Percentiles rank a stretch among this genome's conserved stretches.
phyloP scores from a whole-genome alignment of 805 yeast species.

The Starmerella khaoyaiensis region DNA sequence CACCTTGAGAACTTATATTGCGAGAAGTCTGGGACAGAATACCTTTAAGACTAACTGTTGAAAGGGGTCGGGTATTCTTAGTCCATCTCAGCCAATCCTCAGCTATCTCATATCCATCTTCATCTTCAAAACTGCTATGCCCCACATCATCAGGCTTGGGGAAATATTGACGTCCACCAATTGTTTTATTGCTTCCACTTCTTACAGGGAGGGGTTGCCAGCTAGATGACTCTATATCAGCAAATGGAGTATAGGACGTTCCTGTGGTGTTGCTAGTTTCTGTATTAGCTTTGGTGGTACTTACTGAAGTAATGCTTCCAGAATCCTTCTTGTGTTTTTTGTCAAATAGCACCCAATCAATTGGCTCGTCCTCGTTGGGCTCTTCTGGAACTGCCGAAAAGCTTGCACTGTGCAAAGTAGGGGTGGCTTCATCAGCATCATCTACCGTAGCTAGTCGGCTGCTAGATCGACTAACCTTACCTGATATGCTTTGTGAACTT shows the following conservation, averaged over 20 bases:
- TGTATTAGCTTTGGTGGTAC: not conserved
- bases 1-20: too few relatives aligned
- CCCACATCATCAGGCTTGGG: not conserved
- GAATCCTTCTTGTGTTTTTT: not conserved
- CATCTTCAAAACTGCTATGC: conserved; percentile 7
- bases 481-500: conserved; percentile 1
- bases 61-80: conserved; percentile 9
- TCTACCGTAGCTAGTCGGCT: not conserved
- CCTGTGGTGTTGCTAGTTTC: not conserved
- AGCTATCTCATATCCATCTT: conserved; percentile 11
- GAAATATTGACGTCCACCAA: not conserved
- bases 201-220: conserved; percentile 7
- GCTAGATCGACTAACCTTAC: too few relatives aligned
- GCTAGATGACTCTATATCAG: conserved; percentile 5
- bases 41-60: conserved; percentile 7
- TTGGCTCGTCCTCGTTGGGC: not conserved
- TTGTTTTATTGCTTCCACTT: conserved; percentile 1
- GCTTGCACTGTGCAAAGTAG: conserved; percentile 9
- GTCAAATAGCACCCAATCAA: not conserved
- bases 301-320: not conserved
- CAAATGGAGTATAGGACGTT: conserved; percentile 9
- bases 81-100: conserved; percentile 18
- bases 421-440: conserved; percentile 14
- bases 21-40: not conserved
- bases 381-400: conserved; percentile 1